phyloP scores from a whole-genome alignment of 1,284 basidiomycete species.

The Boletus hoseneyae region DNA sequence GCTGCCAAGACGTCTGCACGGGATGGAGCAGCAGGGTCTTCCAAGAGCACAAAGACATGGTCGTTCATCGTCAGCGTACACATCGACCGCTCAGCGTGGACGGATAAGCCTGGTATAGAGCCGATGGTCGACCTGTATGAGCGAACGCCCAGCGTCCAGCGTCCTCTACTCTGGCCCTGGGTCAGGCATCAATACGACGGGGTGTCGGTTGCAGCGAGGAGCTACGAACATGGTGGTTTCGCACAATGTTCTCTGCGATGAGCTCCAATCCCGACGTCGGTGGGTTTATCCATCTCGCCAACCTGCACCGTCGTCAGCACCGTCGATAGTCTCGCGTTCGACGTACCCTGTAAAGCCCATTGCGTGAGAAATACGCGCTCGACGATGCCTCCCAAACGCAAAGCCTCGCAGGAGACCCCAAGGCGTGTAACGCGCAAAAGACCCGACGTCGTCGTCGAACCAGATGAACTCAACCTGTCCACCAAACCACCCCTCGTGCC shows the following conservation, averaged over 20 bases:
- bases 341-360: conserved; percentile 68
- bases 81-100: conserved; percentile 64
- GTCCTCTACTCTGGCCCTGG: conserved; percentile 55
- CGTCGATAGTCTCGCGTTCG: not conserved
- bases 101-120: conserved; percentile 46
- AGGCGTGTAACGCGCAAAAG: conserved; percentile 22
- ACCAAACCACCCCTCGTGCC: conserved; percentile 21
- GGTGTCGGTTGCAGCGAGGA: conserved; percentile 9
- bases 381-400: conserved; percentile 51
- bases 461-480: conserved; percentile 36
- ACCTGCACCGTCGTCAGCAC: conserved; percentile 36
- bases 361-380: conserved; percentile 22
- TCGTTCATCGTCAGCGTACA: conserved; percentile 72
- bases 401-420: conserved; percentile 30
- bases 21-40: conserved; percentile 67
- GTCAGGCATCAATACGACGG: conserved; percentile 20
- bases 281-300: conserved; percentile 78
- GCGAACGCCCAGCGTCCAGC: conserved; percentile 65
- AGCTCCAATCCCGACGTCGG: conserved; percentile 65
- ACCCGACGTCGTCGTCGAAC: conserved; percentile 13
- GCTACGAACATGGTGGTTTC: conserved; percentile 63
- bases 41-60: conserved; percentile 71
- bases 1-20: conserved; percentile 54
- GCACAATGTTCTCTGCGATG: conserved; percentile 61
- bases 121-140: conserved; percentile 68